Evolutionary conservation across 2,329 filamentous ascomycete species (phyloP).

Genomic region (Pezicula carpinea): DNA sequence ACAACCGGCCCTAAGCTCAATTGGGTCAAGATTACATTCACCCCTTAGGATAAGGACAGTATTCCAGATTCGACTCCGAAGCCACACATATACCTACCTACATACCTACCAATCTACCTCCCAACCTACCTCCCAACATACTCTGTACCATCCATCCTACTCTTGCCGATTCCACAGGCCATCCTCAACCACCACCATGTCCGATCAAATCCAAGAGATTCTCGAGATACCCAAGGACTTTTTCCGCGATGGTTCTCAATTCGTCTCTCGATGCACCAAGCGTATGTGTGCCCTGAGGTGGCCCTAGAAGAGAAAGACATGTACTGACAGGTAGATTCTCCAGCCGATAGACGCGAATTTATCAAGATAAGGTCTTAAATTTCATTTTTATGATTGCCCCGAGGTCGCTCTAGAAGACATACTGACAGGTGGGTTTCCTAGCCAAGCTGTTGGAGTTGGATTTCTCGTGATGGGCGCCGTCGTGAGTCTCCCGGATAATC

Average conservation of each 20-base stretch:
- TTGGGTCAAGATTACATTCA: no score
- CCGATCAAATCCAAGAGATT: conserved; percentile 54
- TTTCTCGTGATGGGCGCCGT: conserved; percentile 50
- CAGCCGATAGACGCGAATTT: conserved; percentile 35
- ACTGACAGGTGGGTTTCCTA: conserved; percentile 13
- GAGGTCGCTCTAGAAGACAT: no score
- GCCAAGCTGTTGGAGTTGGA: conserved; percentile 45
- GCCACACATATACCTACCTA: no score
- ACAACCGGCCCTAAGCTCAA: no score
- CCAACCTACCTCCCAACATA: no score
- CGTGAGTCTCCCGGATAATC: conserved; percentile 13
- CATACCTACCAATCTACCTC: no score
- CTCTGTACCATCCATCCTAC: no score
- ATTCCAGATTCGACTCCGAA: no score
- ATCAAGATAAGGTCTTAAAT: conserved; percentile 35
- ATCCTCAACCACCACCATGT: conserved; percentile 31
- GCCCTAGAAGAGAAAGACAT: neutral
- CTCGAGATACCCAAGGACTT: conserved; percentile 49
- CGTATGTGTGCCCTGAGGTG: conserved; percentile 27
- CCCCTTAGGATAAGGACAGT: no score
- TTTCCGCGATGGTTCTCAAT: conserved; percentile 37
- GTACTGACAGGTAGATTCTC: conserved; percentile 9
- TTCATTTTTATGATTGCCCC: no score
- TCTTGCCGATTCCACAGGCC: no score
- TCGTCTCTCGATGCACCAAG: conserved; percentile 40